Conservation (phyloP, 1,284 basidiomycete species). For the Vanrija sp. region DNA sequence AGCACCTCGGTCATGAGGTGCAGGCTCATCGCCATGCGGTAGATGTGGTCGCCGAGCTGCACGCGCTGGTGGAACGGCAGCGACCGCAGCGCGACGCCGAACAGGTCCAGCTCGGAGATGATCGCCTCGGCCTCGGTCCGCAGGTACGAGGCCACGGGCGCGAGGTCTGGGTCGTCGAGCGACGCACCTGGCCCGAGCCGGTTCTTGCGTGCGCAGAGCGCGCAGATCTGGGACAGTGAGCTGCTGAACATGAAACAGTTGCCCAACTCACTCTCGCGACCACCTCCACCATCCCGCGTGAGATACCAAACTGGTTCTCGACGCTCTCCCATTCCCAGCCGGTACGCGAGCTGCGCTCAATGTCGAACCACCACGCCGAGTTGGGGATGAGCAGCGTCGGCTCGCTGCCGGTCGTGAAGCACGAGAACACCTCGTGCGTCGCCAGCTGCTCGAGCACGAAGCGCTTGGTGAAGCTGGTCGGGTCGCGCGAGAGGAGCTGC, state of each 20-base stretch:
- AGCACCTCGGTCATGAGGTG: conserved; percentile 18
- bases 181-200: conserved; percentile 3
- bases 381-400: conserved; percentile 12
- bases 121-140: conserved; percentile 2
- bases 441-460: conserved; percentile 24
- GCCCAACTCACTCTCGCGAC: conserved; percentile 12
- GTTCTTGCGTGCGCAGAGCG: conserved; percentile 4
- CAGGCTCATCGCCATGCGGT: conserved; percentile 15
- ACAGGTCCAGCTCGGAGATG: conserved; percentile 8
- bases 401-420: conserved; percentile 18
- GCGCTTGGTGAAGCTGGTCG: conserved; percentile 12
- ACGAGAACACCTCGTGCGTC: conserved; percentile 18
- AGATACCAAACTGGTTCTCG: conserved; percentile 21
- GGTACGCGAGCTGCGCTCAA: conserved; percentile 1
- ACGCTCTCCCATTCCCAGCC: conserved; percentile 17
- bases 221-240: not conserved
- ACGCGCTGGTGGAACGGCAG: conserved; percentile 12
- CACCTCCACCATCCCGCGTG: conserved; percentile 17
- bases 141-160: conserved; percentile 5
- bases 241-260: not conserved
- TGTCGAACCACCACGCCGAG: conserved; percentile 19
- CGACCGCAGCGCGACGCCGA: conserved; percentile 5
- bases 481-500: conserved; percentile 6
- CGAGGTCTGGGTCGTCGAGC: conserved; percentile 6
- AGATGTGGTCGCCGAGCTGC: conserved; percentile 22